These are phyloP conservation scores for Suillus alpinus DNA, from an alignment of 768 basidiomycete genomes.

Conservation along the genomic window DNA sequence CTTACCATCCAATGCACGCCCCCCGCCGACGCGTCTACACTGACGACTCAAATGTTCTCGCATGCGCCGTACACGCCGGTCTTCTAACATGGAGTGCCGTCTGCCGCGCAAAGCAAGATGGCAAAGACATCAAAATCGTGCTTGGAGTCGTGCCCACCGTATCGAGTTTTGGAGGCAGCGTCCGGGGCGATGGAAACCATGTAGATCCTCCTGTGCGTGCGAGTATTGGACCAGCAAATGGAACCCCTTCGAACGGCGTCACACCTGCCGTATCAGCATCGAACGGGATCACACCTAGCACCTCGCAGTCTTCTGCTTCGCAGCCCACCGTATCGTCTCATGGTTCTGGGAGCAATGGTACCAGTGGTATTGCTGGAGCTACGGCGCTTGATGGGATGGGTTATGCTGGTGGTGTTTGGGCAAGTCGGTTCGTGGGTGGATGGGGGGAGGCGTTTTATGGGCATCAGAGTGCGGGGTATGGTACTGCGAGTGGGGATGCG, in stretches of 20 bases:
- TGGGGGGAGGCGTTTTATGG: constrained; percentile 36
- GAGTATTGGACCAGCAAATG: constrained; percentile 18
- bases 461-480: constrained; percentile 27
- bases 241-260: constrained; percentile 18
- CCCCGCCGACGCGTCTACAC: constrained; percentile 64
- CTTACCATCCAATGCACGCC: constrained; percentile 19
- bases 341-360: constrained; percentile 7
- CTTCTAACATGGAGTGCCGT: constrained; percentile 43
- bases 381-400: constrained; percentile 19
- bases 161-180: constrained; percentile 45
- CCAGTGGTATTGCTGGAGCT: constrained; percentile 27
- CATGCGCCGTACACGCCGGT: constrained; percentile 69
- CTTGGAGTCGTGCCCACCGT: constrained; percentile 38
- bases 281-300: constrained; percentile 18
- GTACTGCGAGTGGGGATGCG: constrained; percentile 11
- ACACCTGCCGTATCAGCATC: constrained; percentile 8
- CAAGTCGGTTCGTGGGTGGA: constrained; percentile 41
- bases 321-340: constrained; percentile 22
- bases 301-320: constrained; percentile 18
- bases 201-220: constrained; percentile 9
- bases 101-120: constrained; percentile 34
- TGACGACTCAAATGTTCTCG: constrained; percentile 71
- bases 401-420: constrained; percentile 32
- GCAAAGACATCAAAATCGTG: constrained; percentile 40
- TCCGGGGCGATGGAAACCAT: constrained; percentile 41